Conservation (phyloP, 495 filamentous ascomycete genomes). For the Lasiosphaeria hispida region DNA sequence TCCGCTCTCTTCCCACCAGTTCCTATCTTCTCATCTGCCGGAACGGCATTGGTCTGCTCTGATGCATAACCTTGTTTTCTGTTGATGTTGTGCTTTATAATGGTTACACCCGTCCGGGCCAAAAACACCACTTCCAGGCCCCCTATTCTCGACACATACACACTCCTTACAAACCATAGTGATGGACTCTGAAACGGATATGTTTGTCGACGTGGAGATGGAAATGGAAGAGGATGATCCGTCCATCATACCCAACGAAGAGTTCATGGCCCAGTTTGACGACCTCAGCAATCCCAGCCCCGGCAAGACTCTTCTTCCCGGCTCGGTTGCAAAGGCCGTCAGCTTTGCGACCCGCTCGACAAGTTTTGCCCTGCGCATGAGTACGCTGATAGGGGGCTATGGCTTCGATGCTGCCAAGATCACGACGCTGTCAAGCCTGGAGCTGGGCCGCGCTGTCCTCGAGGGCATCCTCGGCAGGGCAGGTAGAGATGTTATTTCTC, state of each 20-base stretch:
- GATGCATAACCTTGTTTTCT: not conserved
- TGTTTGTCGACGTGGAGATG: not conserved
- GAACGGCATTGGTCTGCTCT: too few relatives aligned
- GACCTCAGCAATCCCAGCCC: constrained; percentile 25
- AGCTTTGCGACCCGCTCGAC: constrained; percentile 68
- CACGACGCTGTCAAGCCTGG: constrained; percentile 68
- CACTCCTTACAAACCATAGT: constrained; percentile 3
- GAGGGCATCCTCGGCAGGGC: constrained; percentile 66
- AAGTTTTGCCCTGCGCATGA: constrained; percentile 67
- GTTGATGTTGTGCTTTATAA: constrained; percentile 2
- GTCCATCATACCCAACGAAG: constrained; percentile 12
- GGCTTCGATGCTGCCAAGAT: constrained; percentile 63
- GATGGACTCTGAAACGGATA: constrained; percentile 1
- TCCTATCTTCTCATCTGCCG: too few relatives aligned
- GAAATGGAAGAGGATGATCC: constrained; percentile 4
- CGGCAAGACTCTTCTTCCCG: constrained; percentile 63
- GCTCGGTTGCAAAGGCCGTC: constrained; percentile 64
- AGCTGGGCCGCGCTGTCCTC: constrained; percentile 63
- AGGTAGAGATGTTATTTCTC: constrained; percentile 61
- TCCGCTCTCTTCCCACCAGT: not conserved
- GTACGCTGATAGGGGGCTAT: constrained; percentile 62
- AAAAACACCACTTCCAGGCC: not conserved
- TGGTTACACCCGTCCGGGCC: not conserved
- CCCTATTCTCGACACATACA: not conserved
- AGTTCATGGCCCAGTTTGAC: constrained; percentile 17